These are phyloP conservation scores for Trichoderma erinaceum DNA, from an alignment of 495 filamentous ascomycete genomes.

Conservation along the genomic window DNA sequence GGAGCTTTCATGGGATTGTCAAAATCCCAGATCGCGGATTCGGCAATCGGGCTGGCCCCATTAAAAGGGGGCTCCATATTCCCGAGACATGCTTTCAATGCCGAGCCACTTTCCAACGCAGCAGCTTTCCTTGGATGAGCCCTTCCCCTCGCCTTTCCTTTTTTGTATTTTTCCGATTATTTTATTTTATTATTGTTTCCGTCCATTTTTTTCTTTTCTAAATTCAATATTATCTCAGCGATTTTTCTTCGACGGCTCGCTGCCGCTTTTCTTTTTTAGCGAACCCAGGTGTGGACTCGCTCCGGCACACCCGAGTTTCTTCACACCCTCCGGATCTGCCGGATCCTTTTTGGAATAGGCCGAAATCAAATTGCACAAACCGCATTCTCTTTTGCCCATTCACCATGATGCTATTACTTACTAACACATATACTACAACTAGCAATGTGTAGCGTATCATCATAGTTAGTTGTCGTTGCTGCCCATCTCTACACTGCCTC, in stretches of 20 bases:
- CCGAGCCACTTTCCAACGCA: not conserved
- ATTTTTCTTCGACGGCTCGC: not conserved
- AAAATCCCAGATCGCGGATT: not conserved
- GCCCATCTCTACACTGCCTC: not conserved
- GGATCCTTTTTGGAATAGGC: not conserved
- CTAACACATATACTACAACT: too few species aligned
- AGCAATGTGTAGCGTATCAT: not conserved
- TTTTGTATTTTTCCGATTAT: not conserved
- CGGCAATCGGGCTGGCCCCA: slow-evolving; percentile 1
- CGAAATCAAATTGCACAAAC: not conserved
- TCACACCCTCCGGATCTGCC: slow-evolving; percentile 6
- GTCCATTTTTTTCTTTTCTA: not conserved
- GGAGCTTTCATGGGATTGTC: not conserved
- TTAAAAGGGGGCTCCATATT: not conserved
- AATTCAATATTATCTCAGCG: not conserved
- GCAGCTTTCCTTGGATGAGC: not conserved
- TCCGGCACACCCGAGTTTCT: not conserved
- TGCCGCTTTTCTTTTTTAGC: not conserved
- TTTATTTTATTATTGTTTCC: not conserved
- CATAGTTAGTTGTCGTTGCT: not conserved
- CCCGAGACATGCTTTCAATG: not conserved
- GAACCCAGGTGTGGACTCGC: not conserved
- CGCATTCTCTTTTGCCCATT: not conserved
- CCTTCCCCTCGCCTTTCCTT: not conserved
- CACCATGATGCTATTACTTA: too few species aligned